Evolutionary conservation across 2,329 filamentous ascomycete species (phyloP).

Genomic region (Cercospora sp.): DNA sequence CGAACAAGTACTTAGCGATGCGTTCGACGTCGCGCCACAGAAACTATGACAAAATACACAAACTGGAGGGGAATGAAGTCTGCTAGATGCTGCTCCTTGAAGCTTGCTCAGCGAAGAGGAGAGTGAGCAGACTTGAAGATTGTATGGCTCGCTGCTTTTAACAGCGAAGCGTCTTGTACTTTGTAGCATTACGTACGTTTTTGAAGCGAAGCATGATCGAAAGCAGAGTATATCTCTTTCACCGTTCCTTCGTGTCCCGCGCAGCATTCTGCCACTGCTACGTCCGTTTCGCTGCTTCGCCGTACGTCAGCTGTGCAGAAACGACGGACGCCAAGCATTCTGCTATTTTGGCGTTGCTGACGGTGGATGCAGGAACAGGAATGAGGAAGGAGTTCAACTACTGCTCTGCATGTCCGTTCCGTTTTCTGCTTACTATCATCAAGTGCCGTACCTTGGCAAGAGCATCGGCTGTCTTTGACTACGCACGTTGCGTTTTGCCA

Average conservation of each 20-base stretch:
- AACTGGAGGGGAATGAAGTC: not conserved
- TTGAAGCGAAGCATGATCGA: slow-evolving; percentile 1
- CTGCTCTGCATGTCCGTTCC: not conserved
- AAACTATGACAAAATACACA: not conserved
- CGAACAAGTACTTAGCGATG: not conserved
- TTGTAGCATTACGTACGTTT: slow-evolving; percentile 13
- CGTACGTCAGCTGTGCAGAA: no score
- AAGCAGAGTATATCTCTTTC: not conserved
- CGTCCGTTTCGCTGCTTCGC: not conserved
- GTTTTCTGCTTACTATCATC: not conserved
- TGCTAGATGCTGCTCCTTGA: not conserved
- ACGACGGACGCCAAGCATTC: not conserved
- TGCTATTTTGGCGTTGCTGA: not conserved
- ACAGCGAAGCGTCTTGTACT: slow-evolving; percentile 1
- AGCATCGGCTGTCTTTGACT: not conserved
- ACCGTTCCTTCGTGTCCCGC: not conserved
- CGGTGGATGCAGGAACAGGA: not conserved
- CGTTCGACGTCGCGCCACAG: not conserved
- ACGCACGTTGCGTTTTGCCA: not conserved
- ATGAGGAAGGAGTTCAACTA: not conserved
- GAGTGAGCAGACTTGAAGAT: not conserved
- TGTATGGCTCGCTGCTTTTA: slow-evolving; percentile 3
- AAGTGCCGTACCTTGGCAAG: not conserved
- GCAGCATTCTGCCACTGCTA: not conserved
- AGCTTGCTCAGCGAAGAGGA: not conserved